A percentile compares a stretch with the other conserved stretches of the same genome.
Conservation (phyloP, 2,329 filamentous ascomycete species). For the Cladobotryum mycophilum region DNA sequence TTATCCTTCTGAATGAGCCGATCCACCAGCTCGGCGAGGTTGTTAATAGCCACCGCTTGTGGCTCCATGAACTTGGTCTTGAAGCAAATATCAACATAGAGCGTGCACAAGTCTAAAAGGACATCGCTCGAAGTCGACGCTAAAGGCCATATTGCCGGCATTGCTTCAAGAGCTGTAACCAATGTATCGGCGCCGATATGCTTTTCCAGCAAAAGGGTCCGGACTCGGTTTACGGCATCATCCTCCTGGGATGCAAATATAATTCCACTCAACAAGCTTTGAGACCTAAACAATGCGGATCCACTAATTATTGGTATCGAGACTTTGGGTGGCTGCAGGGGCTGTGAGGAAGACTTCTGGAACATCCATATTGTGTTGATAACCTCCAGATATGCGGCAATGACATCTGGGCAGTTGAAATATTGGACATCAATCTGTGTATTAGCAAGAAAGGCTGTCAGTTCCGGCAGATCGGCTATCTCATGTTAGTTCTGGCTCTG, state of each 20-base stretch:
- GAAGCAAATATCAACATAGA: constrained; percentile 39
- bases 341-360: constrained; percentile 16
- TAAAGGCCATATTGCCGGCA: constrained; percentile 27
- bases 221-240: constrained; percentile 19
- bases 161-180: constrained; percentile 28
- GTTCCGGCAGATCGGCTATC: constrained; percentile 25
- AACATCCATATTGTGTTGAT: constrained; percentile 36
- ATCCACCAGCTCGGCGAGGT: constrained; percentile 42
- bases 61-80: constrained; percentile 36
- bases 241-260: constrained; percentile 24
- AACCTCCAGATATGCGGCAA: constrained; percentile 41
- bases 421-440: constrained; percentile 19
- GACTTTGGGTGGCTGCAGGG: constrained; percentile 17
- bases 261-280: constrained; percentile 31
- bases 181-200: constrained; percentile 30
- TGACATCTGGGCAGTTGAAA: constrained; percentile 33
- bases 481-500: constrained; percentile 14
- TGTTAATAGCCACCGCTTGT: constrained; percentile 41
- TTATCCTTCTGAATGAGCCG: constrained; percentile 24
- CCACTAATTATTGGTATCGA: constrained; percentile 14
- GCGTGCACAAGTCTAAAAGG: constrained; percentile 28
- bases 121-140: constrained; percentile 19
- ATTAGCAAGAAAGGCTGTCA: constrained; percentile 25
- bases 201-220: constrained; percentile 22
- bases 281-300: constrained; percentile 35